Evolutionary conservation across 352 stramenopile genomes (phyloP), one percentile per base, ranked within the genome.

Genomic region (Phytophthora foliorum): DNA sequence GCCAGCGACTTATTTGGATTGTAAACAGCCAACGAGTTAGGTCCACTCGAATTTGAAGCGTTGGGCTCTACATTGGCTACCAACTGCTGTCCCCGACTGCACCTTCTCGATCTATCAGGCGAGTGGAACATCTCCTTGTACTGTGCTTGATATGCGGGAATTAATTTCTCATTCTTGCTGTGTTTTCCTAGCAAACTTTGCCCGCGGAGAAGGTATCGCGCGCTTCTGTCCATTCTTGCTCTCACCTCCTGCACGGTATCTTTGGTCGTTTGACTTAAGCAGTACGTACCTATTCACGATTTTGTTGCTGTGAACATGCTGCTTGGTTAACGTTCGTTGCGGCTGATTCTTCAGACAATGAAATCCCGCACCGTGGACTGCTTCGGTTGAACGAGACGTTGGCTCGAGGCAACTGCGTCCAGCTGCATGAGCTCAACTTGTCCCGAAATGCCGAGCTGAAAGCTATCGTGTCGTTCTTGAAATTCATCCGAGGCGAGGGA

Each of bases 361-460:
- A 77, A 27, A 84, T 92, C 42, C 65, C 81, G 17, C 52, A 79
- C 11, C 72, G 72, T 14, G 68, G 61, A 19, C 70, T 88, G 9
- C 51, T 73, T 45, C 59, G 67, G 6, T 65, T 92, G 13, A 73
- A 63, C 14, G 80, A 90, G 19, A 75, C 75, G 31, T 48, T 92
- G 10, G n/a, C 46, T n/a, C 51, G 51, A 22, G 66, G 75, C 24
- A 67, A 76, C 13, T 89, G 76, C 60, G 51, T 57, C 4, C 67
- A 88, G 42, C 74, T 92, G 3, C 75, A 84, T 31, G 54, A 80
- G 4, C 76, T 92, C 42, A 86, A 90, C 38, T 62, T 92, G 19
- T 77, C 84, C 7, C 63, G 74, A 13, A 90, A 92, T 38, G 21
- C 75, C 2, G 57, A 69, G 27, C 25, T 84, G 16, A 68, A 65